These are phyloP conservation scores for Priceomyces haplophilus DNA, from an alignment of 805 yeast genomes.

Conservation along the genomic window DNA sequence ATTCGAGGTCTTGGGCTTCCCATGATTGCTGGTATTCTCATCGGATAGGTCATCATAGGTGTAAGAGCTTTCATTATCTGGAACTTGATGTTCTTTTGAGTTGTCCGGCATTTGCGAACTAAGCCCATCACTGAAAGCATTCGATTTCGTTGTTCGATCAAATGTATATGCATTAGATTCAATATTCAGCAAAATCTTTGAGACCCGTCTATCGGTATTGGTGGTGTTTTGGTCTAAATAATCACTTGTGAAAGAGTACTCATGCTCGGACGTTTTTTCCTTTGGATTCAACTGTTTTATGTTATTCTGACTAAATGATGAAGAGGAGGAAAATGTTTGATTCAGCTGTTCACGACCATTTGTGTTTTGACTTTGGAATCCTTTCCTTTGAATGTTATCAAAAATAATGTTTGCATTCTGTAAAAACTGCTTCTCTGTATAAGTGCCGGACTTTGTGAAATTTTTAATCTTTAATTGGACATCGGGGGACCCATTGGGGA, in stretches of 20 bases:
- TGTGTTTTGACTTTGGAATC: slow-evolving; percentile 14
- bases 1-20: too few relatives aligned
- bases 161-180: background rate
- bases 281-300: background rate
- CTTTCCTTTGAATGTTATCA: slow-evolving; percentile 36
- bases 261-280: background rate
- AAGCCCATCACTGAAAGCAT: background rate
- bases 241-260: background rate
- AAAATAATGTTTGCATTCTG: slow-evolving; percentile 39
- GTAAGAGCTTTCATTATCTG: slow-evolving; percentile 21
- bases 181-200: background rate
- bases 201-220: background rate
- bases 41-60: slow-evolving; percentile 17
- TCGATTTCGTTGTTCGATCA: background rate
- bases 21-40: too few relatives aligned
- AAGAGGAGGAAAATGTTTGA: background rate
- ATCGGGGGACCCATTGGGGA: slow-evolving; percentile 8
- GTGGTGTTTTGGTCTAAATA: background rate
- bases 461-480: slow-evolving; percentile 28
- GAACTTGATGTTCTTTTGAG: background rate
- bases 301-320: background rate
- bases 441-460: slow-evolving; percentile 28
- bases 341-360: background rate
- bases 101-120: background rate
- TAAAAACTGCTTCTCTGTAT: slow-evolving; percentile 35